Evolutionary conservation across 306 rosid genomes (phyloP).

Genomic region (Prunus fruticosa): DNA sequence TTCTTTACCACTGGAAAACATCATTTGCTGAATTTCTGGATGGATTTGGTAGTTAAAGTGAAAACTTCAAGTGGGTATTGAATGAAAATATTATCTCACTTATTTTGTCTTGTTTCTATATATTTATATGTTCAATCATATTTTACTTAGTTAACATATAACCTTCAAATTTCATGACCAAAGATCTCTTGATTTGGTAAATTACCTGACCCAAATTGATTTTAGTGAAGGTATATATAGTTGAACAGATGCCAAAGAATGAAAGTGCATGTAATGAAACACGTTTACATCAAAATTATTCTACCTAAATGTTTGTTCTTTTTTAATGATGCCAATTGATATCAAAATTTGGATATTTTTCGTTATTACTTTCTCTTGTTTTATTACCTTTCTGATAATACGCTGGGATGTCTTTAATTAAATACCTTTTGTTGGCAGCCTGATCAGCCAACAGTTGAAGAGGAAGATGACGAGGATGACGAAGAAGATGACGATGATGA

Average conservation of each 20-base stretch:
- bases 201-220: background rate
- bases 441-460: constrained; percentile 79
- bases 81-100: background rate
- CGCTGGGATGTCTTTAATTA: background rate
- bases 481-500: constrained; percentile 71
- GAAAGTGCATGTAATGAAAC: background rate
- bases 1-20: background rate
- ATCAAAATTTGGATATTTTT: background rate
- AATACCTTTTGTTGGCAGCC: constrained; percentile 32
- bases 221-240: background rate
- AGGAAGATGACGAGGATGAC: constrained; percentile 64
- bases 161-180: background rate
- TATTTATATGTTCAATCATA: background rate
- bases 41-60: background rate
- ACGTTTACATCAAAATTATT: background rate
- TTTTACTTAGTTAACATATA: background rate
- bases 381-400: background rate
- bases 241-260: background rate
- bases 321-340: background rate
- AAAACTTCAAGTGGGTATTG: background rate
- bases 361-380: background rate
- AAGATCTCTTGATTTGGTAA: background rate
- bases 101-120: background rate
- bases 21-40: background rate
- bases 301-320: background rate